Base-by-base conservation (phyloP, 805 yeast genomes). In the Hanseniaspora mollemarum region DNA sequence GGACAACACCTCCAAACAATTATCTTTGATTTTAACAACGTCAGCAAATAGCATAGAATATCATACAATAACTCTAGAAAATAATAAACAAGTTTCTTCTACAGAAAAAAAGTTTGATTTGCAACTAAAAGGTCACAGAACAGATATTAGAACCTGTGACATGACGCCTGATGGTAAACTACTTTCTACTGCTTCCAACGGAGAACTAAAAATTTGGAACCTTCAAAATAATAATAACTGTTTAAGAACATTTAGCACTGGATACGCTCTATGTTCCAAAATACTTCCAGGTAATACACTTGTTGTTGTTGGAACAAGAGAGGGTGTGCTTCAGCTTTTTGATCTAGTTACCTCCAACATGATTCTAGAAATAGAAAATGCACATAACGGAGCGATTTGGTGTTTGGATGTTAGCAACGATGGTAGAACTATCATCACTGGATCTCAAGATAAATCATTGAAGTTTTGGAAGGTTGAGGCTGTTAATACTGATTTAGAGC, bases 211-310 rank as follows among this genome's bases (percentile, higher is more conserved):
- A 61, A 73, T 92, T 21, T 88, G 96, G 96, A 92, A 92, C 61
- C 63, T 83, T 26, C 72, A 73, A 55, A 79, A 90, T 1, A 71
- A 79, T 54, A 48, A 79, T 54, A 48, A 33, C 18, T 90, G 95
- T 58, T 73, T 92, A 45, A 74, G 98, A 60, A 83, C 94, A 0
- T 83, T 92, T 60, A 88, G 81, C 32, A 77, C 94, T 56, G 96
- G 96, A 1, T 87, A 90, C 63, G 85, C 94, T 0, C 70, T 92
- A 46, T 75, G 86, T 54, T 73, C 84, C 54, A 76, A 78, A 59
- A 87, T 92, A 59, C 70, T 92, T 50, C 97, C 97, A 0, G 97
- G 97, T 56, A 96, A 94, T 51, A 72, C 87, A 1, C 70, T 92
- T 54, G 80, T 90, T 28, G 85, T 86, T 15, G 77, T 86, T 7